Evolutionary conservation across 2,329 filamentous ascomycete genomes (phyloP).

Genomic region (Rhinocladiella similis): DNA sequence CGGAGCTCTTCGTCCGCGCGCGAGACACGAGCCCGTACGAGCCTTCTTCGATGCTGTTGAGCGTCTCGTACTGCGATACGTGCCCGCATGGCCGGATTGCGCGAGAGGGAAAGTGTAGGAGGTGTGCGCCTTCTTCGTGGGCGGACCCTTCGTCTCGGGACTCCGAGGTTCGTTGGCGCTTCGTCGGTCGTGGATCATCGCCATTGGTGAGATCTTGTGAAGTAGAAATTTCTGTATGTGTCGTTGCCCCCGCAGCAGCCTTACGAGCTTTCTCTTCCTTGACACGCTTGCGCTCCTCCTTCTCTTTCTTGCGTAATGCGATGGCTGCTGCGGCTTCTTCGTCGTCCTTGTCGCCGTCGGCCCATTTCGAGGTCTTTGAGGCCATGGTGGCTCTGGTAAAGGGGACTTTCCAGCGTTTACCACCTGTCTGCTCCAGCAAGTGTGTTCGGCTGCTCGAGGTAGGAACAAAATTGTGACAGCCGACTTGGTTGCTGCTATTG

Average conservation of each 20-base stretch:
- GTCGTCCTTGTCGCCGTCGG: constrained; percentile 65
- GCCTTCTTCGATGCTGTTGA: constrained; percentile 97
- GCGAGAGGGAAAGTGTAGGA: constrained; percentile 70
- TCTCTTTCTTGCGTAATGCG: constrained; percentile 73
- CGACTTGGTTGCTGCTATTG: too few species aligned
- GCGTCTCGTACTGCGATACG: constrained; percentile 83
- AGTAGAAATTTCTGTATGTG: constrained; percentile 58
- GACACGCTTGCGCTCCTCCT: constrained; percentile 81
- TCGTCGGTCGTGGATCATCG: constrained; percentile 52
- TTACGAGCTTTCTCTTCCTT: constrained; percentile 79
- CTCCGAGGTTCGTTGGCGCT: constrained; percentile 61
- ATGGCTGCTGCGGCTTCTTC: constrained; percentile 72
- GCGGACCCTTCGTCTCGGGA: constrained; percentile 27
- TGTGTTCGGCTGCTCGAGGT: too few species aligned
- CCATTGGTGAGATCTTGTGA: constrained; percentile 29
- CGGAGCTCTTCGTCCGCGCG: constrained; percentile 71
- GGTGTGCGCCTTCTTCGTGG: constrained; percentile 44
- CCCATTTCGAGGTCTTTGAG: constrained; percentile 70
- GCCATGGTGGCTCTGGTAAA: constrained; percentile 1
- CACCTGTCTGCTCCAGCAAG: too few species aligned
- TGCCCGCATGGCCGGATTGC: constrained; percentile 72
- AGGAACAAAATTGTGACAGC: too few species aligned
- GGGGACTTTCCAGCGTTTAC: too few species aligned
- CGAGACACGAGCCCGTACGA: constrained; percentile 93
- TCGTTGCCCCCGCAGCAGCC: constrained; percentile 71